Conservation (phyloP, 768 basidiomycete species). For the Russula lepida region DNA sequence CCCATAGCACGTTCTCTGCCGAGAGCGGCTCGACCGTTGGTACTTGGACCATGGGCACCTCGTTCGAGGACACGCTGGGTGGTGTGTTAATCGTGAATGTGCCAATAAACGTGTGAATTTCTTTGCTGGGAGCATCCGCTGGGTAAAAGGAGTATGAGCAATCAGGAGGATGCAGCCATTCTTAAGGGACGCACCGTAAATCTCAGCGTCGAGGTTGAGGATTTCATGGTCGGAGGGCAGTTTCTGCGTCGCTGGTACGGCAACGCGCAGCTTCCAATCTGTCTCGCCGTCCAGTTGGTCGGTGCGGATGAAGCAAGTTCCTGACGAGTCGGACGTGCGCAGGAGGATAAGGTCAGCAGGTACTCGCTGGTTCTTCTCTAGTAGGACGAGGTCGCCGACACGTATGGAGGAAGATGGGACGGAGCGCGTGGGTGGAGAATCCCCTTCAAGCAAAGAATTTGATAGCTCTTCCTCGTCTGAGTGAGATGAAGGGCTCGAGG, state of each 20-base stretch:
- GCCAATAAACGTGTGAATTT: slow-evolving; percentile 92
- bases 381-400: slow-evolving; percentile 82
- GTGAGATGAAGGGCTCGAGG: slow-evolving; percentile 34
- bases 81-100: slow-evolving; percentile 72
- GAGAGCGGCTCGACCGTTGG: slow-evolving; percentile 75
- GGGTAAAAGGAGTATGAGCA: slow-evolving; percentile 7
- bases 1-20: slow-evolving; percentile 93
- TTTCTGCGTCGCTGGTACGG: slow-evolving; percentile 77
- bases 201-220: slow-evolving; percentile 67
- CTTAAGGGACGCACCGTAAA: slow-evolving; percentile 57
- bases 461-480: slow-evolving; percentile 24
- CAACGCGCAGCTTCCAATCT: slow-evolving; percentile 95
- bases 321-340: slow-evolving; percentile 78
- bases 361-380: slow-evolving; percentile 97
- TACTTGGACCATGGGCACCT: slow-evolving; percentile 33
- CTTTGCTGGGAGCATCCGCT: slow-evolving; percentile 95
- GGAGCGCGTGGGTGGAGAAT: slow-evolving; percentile 40
- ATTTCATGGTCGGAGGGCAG: slow-evolving; percentile 49
- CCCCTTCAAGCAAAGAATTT: slow-evolving; percentile 13
- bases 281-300: slow-evolving; percentile 99
- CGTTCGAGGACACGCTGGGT: slow-evolving; percentile 25
- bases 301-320: slow-evolving; percentile 95
- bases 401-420: slow-evolving; percentile 82
- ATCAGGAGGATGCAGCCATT: neutral
- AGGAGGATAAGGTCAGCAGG: slow-evolving; percentile 91